Base-by-base conservation (phyloP, 2,329 filamentous ascomycete genomes). In the Xylariaceae sp. region DNA sequence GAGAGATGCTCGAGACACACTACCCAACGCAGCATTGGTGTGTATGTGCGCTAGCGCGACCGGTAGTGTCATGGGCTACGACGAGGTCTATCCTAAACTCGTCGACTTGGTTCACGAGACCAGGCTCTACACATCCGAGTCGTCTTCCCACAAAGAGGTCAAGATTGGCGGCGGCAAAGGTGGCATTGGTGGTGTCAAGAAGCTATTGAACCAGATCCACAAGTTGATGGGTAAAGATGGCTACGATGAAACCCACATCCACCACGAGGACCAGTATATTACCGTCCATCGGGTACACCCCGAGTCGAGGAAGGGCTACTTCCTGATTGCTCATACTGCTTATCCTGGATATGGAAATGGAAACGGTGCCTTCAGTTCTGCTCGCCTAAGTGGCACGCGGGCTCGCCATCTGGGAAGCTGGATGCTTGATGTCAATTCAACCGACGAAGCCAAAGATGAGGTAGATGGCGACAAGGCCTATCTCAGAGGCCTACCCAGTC, bases 11-110 rank as follows among this genome's bases (percentile, higher is more conserved):
- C 85, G 92, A 61, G 95, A 99, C 72, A 97, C 94, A 0, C 80
- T 99, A 8, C 90, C 95, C 6, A 97, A 95, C 69, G 92, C 93
- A 53, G 94, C 94, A 4, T 81, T 99, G 3, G 93, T 97, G 44
- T 89, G 88, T 71, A 97, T 99, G 92, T 99, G 95, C 73, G 87
- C 92, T 23, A 96, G 91, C 67, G 91, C 93, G 1, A 92, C 89
- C 6, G 94, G 94, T 50, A 97, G 94, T 71, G 94, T 97, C 52
- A 96, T 97, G 86, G 94, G 94, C 1, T 97, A 96, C 69, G 94
- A 99, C 71, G 94, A 99, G 73, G 86, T 97, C 61, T 99, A 97
- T 67, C 94, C 94, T 0, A 87, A 88, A 67, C 81, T 97, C 57
- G 85, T 99, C n/a, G 92, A 99, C 68, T 82, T 99, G 13, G 94